Evolutionary conservation across 2,329 filamentous ascomycete species (phyloP).

Genomic region (Nemania serpens): DNA sequence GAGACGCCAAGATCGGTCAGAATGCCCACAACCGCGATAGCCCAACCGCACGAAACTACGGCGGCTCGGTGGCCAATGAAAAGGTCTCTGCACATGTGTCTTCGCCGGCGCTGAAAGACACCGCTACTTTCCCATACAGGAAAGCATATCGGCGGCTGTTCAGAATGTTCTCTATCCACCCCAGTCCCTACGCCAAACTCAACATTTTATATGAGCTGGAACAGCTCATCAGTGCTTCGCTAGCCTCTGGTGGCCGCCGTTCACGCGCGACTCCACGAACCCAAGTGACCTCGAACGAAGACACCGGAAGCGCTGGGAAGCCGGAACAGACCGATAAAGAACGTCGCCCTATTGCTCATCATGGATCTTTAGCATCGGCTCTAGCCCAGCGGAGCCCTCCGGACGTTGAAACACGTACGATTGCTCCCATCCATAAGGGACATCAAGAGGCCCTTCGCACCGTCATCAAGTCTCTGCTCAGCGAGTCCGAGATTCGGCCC

Average conservation of each 20-base stretch:
- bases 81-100: slow-evolving; percentile 42
- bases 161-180: slow-evolving; percentile 84
- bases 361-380: slow-evolving; percentile 43
- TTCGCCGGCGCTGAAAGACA: slow-evolving; percentile 38
- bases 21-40: slow-evolving; percentile 47
- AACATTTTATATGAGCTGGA: slow-evolving; percentile 82
- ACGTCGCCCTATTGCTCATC: slow-evolving; percentile 63
- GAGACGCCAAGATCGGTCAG: slow-evolving; percentile 46
- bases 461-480: slow-evolving; percentile 69
- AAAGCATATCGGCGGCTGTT: slow-evolving; percentile 80
- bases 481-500: slow-evolving; percentile 70
- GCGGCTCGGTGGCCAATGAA: slow-evolving; percentile 48
- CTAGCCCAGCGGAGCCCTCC: slow-evolving; percentile 46
- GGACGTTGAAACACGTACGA: slow-evolving; percentile 53
- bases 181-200: slow-evolving; percentile 86
- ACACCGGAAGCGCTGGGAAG: slow-evolving; percentile 40
- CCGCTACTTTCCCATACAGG: slow-evolving; percentile 74
- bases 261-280: slow-evolving; percentile 45
- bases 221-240: slow-evolving; percentile 76
- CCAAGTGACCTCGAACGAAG: slow-evolving; percentile 45
- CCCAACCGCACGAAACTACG: slow-evolving; percentile 47
- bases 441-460: slow-evolving; percentile 61
- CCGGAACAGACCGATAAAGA: slow-evolving; percentile 73
- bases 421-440: slow-evolving; percentile 58
- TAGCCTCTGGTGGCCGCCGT: slow-evolving; percentile 59